Conservation (phyloP, 2,329 filamentous ascomycete genomes). For the Aspergillus viridinutans region DNA sequence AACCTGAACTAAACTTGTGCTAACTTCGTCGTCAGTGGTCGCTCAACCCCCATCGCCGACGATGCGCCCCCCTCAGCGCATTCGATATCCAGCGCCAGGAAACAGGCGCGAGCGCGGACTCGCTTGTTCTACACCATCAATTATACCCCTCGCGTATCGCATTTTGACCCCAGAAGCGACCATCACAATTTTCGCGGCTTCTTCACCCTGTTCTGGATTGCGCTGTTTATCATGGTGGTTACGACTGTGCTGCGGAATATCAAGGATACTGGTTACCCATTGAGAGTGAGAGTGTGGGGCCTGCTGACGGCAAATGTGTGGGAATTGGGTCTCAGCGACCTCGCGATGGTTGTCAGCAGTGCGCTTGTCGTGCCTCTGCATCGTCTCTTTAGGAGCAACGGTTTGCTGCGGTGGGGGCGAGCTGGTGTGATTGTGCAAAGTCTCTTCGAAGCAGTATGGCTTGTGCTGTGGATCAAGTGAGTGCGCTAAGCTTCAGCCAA, state of each 20-base stretch:
- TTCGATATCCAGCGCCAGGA: slow-evolving; percentile 78
- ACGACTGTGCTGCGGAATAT: slow-evolving; percentile 90
- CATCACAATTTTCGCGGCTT: slow-evolving; percentile 95
- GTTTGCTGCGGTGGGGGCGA: slow-evolving; percentile 65
- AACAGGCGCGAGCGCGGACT: slow-evolving; percentile 74
- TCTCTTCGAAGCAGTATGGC: slow-evolving; percentile 73
- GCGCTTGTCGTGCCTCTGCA: slow-evolving; percentile 71
- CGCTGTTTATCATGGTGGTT: slow-evolving; percentile 91
- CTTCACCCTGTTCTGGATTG: slow-evolving; percentile 98
- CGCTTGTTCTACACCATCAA: slow-evolving; percentile 91
- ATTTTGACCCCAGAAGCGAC: slow-evolving; percentile 89
- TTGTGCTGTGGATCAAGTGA: slow-evolving; percentile 71
- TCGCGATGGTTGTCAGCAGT: slow-evolving; percentile 77
- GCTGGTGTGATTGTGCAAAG: slow-evolving; percentile 82
- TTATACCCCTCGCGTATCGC: slow-evolving; percentile 83
- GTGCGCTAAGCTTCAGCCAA: slow-evolving; percentile 17
- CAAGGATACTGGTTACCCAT: slow-evolving; percentile 84
- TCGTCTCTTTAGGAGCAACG: slow-evolving; percentile 56
- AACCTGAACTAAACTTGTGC: background rate
- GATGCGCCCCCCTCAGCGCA: slow-evolving; percentile 92
- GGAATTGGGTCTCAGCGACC: slow-evolving; percentile 78
- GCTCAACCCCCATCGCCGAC: slow-evolving; percentile 75
- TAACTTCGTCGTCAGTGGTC: slow-evolving; percentile 53
- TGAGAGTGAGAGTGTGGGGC: slow-evolving; percentile 82
- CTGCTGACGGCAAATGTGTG: slow-evolving; percentile 85